phyloP scores from a whole-genome alignment of 2,329 filamentous ascomycete species.

The Colletotrichum tofieldiae region DNA sequence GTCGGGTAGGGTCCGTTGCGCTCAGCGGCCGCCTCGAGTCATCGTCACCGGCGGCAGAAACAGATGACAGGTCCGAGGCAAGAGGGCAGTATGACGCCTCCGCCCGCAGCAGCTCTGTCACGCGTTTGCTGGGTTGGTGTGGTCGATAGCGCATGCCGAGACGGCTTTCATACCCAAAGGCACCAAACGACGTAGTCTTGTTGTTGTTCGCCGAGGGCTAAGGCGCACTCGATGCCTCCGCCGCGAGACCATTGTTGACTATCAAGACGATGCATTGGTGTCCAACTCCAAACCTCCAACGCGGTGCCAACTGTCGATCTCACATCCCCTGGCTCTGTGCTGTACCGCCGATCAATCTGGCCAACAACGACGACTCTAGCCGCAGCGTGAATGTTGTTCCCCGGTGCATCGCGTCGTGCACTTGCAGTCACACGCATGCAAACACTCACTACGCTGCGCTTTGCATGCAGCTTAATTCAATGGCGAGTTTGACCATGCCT shows the following conservation, averaged over 20 bases:
- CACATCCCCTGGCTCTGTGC: constrained; percentile 16
- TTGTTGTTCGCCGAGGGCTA: background rate
- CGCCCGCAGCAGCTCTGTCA: constrained; percentile 3
- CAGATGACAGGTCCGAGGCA: background rate
- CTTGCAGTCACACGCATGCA: background rate
- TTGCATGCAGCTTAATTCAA: constrained; percentile 2
- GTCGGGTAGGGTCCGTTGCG: background rate
- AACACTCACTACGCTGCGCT: background rate
- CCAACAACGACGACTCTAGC: background rate
- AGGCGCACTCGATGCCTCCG: background rate
- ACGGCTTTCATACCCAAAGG: background rate
- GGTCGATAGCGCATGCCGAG: background rate
- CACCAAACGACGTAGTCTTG: background rate
- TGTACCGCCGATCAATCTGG: constrained; percentile 15
- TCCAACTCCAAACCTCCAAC: constrained; percentile 10
- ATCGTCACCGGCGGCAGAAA: background rate
- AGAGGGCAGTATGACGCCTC: background rate
- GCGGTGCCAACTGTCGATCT: constrained; percentile 20
- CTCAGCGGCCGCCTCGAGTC: background rate
- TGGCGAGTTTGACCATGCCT: constrained; percentile 29
- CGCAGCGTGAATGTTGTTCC: background rate
- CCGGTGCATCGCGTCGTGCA: background rate
- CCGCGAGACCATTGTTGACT: background rate
- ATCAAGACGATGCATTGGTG: constrained; percentile 8
- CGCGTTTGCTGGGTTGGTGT: background rate